Conservation (phyloP, 2,329 filamentous ascomycete genomes). For the Ceratocystis cacaofunesta region DNA sequence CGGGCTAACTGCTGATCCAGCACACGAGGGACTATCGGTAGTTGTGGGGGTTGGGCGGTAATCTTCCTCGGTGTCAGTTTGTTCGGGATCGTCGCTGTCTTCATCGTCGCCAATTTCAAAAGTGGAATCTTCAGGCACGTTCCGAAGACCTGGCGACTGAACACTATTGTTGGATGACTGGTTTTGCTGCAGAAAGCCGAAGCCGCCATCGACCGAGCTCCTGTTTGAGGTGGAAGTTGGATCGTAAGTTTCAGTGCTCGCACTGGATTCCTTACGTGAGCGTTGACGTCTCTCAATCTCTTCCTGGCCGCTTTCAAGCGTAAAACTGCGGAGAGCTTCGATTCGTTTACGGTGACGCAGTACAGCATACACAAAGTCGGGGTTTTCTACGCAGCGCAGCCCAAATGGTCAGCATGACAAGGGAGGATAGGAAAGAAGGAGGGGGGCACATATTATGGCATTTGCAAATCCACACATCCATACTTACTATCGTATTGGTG, state of each 20-base stretch:
- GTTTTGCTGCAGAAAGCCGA: slow-evolving; percentile 43
- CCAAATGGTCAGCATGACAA: not conserved
- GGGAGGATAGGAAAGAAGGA: not conserved
- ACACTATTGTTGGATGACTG: slow-evolving; percentile 26
- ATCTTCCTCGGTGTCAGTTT: slow-evolving; percentile 27
- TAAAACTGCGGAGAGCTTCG: slow-evolving; percentile 73
- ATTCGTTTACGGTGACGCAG: slow-evolving; percentile 69
- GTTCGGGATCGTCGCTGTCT: slow-evolving; percentile 45
- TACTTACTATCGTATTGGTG: slow-evolving; percentile 64
- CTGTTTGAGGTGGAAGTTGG: slow-evolving; percentile 28
- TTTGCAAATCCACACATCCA: not conserved
- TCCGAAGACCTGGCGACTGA: slow-evolving; percentile 41
- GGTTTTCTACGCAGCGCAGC: slow-evolving; percentile 44
- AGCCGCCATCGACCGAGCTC: slow-evolving; percentile 52
- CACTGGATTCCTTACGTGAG: slow-evolving; percentile 47
- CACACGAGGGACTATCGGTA: slow-evolving; percentile 43
- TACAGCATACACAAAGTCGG: slow-evolving; percentile 65
- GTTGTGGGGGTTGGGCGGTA: slow-evolving; percentile 43
- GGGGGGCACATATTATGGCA: not conserved
- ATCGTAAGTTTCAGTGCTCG: slow-evolving; percentile 36
- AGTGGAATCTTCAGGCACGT: slow-evolving; percentile 58
- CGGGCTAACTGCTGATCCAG: slow-evolving; percentile 50
- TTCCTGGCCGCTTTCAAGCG: slow-evolving; percentile 78
- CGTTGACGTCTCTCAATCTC: slow-evolving; percentile 73
- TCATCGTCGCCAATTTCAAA: slow-evolving; percentile 87